phyloP scores from a whole-genome alignment of 148 eudicot species.

The Vaccinium corymbosum region DNA sequence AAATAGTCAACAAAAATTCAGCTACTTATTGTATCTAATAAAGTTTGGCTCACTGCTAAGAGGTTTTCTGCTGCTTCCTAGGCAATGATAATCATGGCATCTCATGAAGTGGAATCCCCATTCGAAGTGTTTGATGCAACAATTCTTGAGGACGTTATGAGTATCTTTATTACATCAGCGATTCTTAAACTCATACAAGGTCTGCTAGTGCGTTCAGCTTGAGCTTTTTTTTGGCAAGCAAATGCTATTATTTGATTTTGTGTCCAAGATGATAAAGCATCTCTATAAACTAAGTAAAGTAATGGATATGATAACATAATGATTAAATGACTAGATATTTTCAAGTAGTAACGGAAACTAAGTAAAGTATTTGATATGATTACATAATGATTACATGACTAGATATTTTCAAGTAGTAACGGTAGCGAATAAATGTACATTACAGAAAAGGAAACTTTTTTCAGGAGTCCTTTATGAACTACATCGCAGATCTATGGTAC shows the following conservation, averaged over 20 bases:
- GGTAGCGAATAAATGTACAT: background rate
- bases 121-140: slow-evolving; percentile 69
- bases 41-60: slow-evolving; percentile 8
- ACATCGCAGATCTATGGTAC: background rate
- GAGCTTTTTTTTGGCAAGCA: slow-evolving; percentile 6
- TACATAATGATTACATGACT: too few relatives aligned
- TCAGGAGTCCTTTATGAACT: background rate
- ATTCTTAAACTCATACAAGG: slow-evolving; percentile 78
- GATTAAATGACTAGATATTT: too few relatives aligned
- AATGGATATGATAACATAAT: too few relatives aligned
- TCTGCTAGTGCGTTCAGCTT: slow-evolving; percentile 18
- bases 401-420: background rate
- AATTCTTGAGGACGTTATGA: slow-evolving; percentile 84
- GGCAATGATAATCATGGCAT: slow-evolving; percentile 93
- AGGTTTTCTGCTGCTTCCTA: slow-evolving; percentile 25
- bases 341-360: too few relatives aligned
- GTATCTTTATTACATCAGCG: slow-evolving; percentile 94
- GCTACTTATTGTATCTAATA: slow-evolving; percentile 1
- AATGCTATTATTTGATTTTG: background rate
- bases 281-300: background rate
- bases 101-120: slow-evolving; percentile 78
- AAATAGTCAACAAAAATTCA: background rate
- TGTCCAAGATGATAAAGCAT: background rate
- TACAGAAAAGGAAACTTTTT: background rate
- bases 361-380: too few relatives aligned